A percentile compares a stretch with the other conserved stretches of the same genome.
These are phyloP conservation scores for Xylaria digitata DNA, from an alignment of 2,329 filamentous ascomycete species.

Conservation along the genomic window DNA sequence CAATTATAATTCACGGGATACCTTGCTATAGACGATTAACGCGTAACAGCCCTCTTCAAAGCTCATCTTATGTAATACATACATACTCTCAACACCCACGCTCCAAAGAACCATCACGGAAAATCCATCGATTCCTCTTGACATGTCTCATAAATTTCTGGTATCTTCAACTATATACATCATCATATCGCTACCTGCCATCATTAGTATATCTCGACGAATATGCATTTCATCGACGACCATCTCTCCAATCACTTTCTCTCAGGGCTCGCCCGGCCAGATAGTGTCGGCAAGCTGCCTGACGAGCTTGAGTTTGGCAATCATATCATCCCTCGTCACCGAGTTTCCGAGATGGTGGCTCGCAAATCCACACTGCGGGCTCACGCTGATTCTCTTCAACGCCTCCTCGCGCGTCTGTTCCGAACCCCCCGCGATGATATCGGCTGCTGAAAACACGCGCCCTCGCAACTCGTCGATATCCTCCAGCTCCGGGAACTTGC, in stretches of 20 bases:
- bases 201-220: background rate
- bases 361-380: constrained; percentile 79
- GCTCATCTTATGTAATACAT: background rate
- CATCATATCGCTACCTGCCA: background rate
- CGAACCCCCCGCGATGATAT: constrained; percentile 75
- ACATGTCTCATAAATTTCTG: background rate
- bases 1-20: background rate
- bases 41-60: no score
- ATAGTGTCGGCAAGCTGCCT: constrained; percentile 77
- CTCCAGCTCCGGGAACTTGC: constrained; percentile 71
- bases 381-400: constrained; percentile 74
- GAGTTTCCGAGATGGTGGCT: constrained; percentile 80
- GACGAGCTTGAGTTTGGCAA: constrained; percentile 77
- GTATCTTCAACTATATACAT: constrained; percentile 14
- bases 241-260: background rate
- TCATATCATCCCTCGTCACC: constrained; percentile 76
- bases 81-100: background rate
- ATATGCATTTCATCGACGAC: background rate
- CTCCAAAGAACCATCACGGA: background rate
- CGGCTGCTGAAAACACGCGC: constrained; percentile 70
- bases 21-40: constrained; percentile 3
- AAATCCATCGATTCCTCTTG: background rate
- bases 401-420: constrained; percentile 74
- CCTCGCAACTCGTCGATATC: constrained; percentile 70
- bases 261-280: constrained; percentile 64